phyloP scores from a whole-genome alignment of 805 yeast genomes.

The Myxozyma neotropica region DNA sequence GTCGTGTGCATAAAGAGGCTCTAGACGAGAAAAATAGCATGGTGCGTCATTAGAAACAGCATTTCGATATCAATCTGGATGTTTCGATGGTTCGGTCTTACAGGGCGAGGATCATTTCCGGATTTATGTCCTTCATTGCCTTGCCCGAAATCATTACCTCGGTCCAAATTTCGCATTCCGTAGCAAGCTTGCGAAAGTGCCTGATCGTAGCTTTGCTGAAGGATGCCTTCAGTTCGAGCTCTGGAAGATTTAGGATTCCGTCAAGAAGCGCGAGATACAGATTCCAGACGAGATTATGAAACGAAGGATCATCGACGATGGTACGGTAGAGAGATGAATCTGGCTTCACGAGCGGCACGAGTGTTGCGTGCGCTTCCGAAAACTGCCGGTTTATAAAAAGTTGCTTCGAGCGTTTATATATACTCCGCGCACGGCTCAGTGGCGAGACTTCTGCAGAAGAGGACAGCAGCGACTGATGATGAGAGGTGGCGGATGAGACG shows the following conservation, averaged over 20 bases:
- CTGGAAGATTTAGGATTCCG: slow-evolving; percentile 10
- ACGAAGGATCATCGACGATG: background rate
- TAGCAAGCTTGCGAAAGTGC: background rate
- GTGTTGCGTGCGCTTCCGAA: slow-evolving; percentile 14
- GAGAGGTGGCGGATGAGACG: background rate
- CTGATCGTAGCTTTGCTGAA: slow-evolving; percentile 15
- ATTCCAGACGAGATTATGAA: slow-evolving; percentile 19
- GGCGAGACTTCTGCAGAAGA: slow-evolving; percentile 17
- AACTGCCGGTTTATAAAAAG: slow-evolving; percentile 26
- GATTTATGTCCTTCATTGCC: background rate
- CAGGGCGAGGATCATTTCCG: slow-evolving; percentile 6
- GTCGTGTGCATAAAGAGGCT: slow-evolving; percentile 10
- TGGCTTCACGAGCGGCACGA: slow-evolving; percentile 13
- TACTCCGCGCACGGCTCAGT: slow-evolving; percentile 1
- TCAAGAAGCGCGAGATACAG: slow-evolving; percentile 27
- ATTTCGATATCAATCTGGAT: background rate
- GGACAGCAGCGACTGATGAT: background rate
- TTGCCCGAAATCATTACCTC: background rate
- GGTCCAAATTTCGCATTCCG: slow-evolving; percentile 14
- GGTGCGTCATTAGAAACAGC: background rate
- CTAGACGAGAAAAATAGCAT: background rate
- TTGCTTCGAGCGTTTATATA: slow-evolving; percentile 9
- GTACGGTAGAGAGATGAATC: slow-evolving; percentile 7
- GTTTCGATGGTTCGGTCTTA: background rate
- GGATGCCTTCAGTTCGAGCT: background rate